These are phyloP conservation scores for Aurantiochytrium sp. DNA, from an alignment of 108 stramenopile species.

Conservation along the genomic window DNA sequence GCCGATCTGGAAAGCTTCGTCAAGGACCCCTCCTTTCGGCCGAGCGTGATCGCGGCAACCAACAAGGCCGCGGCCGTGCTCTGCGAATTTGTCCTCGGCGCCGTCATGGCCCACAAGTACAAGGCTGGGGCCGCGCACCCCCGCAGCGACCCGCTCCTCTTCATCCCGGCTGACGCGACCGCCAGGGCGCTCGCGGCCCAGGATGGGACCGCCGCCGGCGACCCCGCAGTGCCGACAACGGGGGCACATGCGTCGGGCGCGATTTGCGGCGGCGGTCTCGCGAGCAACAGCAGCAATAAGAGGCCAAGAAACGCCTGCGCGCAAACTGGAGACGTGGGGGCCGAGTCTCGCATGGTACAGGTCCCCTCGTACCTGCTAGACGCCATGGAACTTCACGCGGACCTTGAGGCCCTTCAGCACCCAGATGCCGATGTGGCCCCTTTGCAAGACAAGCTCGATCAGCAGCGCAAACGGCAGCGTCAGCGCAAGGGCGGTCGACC, in stretches of 20 bases:
- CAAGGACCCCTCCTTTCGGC: constrained; percentile 35
- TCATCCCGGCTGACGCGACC: not conserved
- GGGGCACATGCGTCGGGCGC: too few relatives aligned
- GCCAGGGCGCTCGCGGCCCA: not conserved
- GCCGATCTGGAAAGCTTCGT: constrained; percentile 25
- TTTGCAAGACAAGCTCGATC: not conserved
- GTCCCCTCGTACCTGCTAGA: not conserved
- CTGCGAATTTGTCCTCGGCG: constrained; percentile 38
- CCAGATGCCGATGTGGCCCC: not conserved
- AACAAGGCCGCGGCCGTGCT: constrained; percentile 31
- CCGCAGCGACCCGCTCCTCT: constrained; percentile 19
- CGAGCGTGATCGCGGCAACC: not conserved
- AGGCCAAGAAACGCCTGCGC: too few relatives aligned
- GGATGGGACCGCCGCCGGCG: too few relatives aligned
- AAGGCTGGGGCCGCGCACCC: constrained; percentile 21
- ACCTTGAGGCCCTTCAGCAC: not conserved
- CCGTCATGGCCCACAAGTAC: constrained; percentile 33
- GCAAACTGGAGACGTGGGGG: not conserved
- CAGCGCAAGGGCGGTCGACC: not conserved
- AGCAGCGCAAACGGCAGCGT: not conserved
- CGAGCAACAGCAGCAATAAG: too few relatives aligned
- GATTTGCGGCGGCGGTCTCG: too few relatives aligned
- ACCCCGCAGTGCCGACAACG: too few relatives aligned
- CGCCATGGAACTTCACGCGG: not conserved
- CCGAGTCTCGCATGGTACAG: not conserved